A percentile compares a stretch with the other conserved stretches of the same genome.
phyloP scores from a whole-genome alignment of 495 filamentous ascomycete genomes.

The Physcia stellaris region DNA sequence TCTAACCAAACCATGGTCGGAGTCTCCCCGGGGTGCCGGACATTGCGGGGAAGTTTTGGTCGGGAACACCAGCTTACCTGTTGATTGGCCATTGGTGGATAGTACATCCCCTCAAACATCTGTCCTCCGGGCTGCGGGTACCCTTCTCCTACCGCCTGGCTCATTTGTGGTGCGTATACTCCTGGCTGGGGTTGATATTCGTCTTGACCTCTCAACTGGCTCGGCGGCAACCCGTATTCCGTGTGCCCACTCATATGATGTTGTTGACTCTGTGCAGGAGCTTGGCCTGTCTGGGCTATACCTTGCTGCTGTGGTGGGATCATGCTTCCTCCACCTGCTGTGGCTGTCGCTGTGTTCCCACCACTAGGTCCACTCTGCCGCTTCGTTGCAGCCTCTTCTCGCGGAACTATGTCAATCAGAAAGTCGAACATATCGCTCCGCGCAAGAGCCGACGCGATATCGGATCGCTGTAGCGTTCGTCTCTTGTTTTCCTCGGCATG shows the following conservation, averaged over 20 bases:
- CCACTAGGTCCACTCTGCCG: conserved; percentile 51
- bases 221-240: no score
- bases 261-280: conserved; percentile 19
- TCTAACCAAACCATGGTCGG: background rate
- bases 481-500: conserved; percentile 98
- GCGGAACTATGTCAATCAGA: conserved; percentile 94
- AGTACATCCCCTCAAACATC: conserved; percentile 90
- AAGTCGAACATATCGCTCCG: conserved; percentile 99
- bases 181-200: conserved; percentile 63
- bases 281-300: conserved; percentile 17
- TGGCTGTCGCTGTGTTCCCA: conserved; percentile 19
- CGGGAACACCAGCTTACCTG: conserved; percentile 46
- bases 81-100: conserved; percentile 67
- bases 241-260: conserved; percentile 60
- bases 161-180: conserved; percentile 71
- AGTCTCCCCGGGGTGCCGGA: background rate
- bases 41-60: background rate
- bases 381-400: conserved; percentile 80
- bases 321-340: conserved; percentile 13
- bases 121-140: conserved; percentile 63
- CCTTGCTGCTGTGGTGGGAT: conserved; percentile 38
- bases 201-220: no score
- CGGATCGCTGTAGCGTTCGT: conserved; percentile 84
- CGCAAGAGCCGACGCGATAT: conserved; percentile 87
- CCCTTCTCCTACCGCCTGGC: conserved; percentile 48